Evolutionary conservation across 2,329 filamentous ascomycete genomes (phyloP), one percentile per base, ranked within the genome.

Genomic region (Claviceps maximensis): DNA sequence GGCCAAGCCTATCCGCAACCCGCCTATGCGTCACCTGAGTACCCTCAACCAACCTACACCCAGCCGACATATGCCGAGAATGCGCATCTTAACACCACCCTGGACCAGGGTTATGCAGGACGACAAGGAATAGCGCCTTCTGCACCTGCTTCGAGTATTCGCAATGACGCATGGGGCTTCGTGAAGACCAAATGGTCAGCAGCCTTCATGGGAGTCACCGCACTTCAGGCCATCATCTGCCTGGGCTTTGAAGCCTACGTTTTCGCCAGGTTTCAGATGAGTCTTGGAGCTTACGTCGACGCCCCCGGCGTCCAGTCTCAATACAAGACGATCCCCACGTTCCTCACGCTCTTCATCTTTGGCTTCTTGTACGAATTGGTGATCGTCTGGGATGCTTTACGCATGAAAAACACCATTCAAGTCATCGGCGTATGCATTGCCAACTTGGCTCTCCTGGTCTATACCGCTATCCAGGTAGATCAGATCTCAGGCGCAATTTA

Each of bases 321-420:
- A 57, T 74, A 76, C 60, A 78, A 77, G 64, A 84, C 90, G 0
- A 95, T 98, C 58, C 91, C 93, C 27, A 97, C 91, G 40, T 97
- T 96, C 71, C 77, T 98, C 54, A 89, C 91, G 25, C 81, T 98
- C 47, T 95, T 97, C 74, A 95, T 96, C 67, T 96, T 98, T 68
- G 93, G 89, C 56, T 97, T 95, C 71, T 69, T 98, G 54, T 98
- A 97, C 71, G 84, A 95, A 65, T 73, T 97, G 33, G 73, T 94
- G 29, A 76, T 98, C 51, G 87, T 93, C 13, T 97, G 89, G 78
- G 93, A 98, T 73, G 93, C 91, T 17, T 76, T 98, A 54, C 84
- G 89, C 57, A 76, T 91, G 65, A 96, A 96, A 70, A 98, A 98
- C 72, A 98, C 93, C 12, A 98, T 98, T 75, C 93, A 98, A 69